Evolutionary conservation across 148 eudicot genomes (phyloP), one percentile per base, ranked within the genome.

Genomic region (Rhododendron vialii): DNA sequence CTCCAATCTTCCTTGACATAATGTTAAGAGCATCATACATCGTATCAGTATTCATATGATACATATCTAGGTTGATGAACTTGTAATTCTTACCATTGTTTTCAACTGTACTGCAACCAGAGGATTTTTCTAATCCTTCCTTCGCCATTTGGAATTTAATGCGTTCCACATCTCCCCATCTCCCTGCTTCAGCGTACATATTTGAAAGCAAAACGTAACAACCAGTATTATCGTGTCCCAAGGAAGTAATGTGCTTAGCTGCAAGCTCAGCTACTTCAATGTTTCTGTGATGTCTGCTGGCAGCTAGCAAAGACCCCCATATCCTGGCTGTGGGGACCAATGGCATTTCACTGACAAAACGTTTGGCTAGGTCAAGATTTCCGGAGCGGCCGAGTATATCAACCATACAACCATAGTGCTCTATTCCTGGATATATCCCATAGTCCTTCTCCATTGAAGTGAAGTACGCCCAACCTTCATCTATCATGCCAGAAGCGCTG

Each of bases 381-480:
- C 95, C 92, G 14, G 79, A 79, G 18, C 98, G 98, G 6, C 98
- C 96, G 30, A 94, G 86, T 41, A 96, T 89, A 88, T 96, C 98
- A 84, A 96, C 47, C 89, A 94, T 92, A 87, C 94, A 94, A 28
- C 98, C 98, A 82, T 94, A 96, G 78, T 96, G 98, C 87, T 96
- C 98, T 71, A 94, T 94, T 84, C 88, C 91, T 43, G 94, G 95
- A 41, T 93, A 92, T 75, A 96, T 86, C 20, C 90, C 91, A 80
- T 90, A 90, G 38, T 92, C 93, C 71, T 81, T 74, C 86, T 88
- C 93, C 96, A 94, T 94, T 18, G 87, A 78, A 74, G 87, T 75
- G 89, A 95, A 95, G 88, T 90, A 94, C 24, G 90, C 85, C 93
- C 94, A 93, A 45, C 98, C 95, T 88, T 94, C 94, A 18, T 96